Percentiles rank a stretch among this genome's conserved stretches.
These are phyloP conservation scores for Fusarium nisikadoi DNA, from an alignment of 2,329 filamentous ascomycete genomes.

Conservation along the genomic window DNA sequence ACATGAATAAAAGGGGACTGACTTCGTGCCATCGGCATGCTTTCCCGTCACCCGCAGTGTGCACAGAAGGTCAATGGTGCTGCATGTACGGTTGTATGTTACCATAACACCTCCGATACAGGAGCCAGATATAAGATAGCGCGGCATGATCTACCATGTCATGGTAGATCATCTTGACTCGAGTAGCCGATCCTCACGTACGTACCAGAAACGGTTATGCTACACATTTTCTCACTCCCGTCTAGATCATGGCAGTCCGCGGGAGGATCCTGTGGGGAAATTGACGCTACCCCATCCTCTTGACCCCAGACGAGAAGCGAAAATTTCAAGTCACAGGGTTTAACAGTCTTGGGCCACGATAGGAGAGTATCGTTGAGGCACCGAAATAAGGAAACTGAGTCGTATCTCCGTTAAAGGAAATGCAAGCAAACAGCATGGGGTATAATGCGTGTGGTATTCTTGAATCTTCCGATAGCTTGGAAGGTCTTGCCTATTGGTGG, in stretches of 20 bases:
- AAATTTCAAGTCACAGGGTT: conserved; percentile 41
- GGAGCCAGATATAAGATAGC: conserved; percentile 13
- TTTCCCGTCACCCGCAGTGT: background rate
- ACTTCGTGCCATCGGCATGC: conserved; percentile 13
- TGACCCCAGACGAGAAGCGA: conserved; percentile 31
- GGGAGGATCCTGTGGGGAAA: conserved; percentile 43
- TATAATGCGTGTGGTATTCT: background rate
- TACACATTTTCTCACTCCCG: conserved; percentile 9
- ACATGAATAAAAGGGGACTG: background rate
- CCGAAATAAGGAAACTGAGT: conserved; percentile 37
- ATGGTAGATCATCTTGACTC: conserved; percentile 33
- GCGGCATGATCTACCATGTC: conserved; percentile 18
- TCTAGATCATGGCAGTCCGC: conserved; percentile 15
- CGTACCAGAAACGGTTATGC: conserved; percentile 12
- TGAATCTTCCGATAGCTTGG: background rate
- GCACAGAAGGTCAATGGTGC: background rate
- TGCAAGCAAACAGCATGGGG: conserved; percentile 3
- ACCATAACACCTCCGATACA: conserved; percentile 17
- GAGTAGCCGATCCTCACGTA: conserved; percentile 28
- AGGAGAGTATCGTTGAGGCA: conserved; percentile 18
- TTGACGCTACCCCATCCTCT: conserved; percentile 40
- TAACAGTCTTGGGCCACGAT: conserved; percentile 38
- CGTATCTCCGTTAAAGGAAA: conserved; percentile 5
- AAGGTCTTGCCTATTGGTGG: conserved; percentile 15
- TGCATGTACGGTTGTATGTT: conserved; percentile 10